Conservation (phyloP, 768 basidiomycete genomes). For the Termitomyces sp. region DNA sequence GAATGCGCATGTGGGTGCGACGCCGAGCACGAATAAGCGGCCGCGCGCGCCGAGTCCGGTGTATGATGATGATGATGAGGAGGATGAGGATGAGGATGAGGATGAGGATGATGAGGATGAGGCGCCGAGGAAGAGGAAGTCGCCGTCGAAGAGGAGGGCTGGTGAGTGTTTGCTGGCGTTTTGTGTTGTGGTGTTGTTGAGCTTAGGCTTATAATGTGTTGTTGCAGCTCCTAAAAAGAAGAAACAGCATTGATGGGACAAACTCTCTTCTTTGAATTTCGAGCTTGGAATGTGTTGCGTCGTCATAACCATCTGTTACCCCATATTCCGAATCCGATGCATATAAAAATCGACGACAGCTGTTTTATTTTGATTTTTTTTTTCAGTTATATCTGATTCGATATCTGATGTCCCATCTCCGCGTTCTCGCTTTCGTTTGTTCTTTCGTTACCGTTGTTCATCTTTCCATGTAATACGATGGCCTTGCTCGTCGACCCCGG, state of each 20-base stretch:
- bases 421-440: not conserved
- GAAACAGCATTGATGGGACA: slow-evolving; percentile 9
- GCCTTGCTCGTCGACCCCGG: not conserved
- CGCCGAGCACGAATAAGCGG: slow-evolving; percentile 16
- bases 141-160: slow-evolving; percentile 20
- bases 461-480: not conserved
- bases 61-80: slow-evolving; percentile 19
- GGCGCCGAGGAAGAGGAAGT: slow-evolving; percentile 37
- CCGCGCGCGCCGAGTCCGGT: slow-evolving; percentile 12
- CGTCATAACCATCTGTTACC: not conserved
- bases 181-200: too few species aligned
- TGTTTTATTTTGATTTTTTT: not conserved
- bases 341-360: not conserved
- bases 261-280: not conserved
- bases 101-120: slow-evolving; percentile 12
- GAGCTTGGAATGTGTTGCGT: too few species aligned
- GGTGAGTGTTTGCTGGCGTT: slow-evolving; percentile 24
- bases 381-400: not conserved
- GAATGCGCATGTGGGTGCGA: not conserved
- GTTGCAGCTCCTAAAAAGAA: slow-evolving; percentile 16
- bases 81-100: slow-evolving; percentile 7
- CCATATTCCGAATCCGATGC: not conserved
- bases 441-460: not conserved
- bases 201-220: not conserved
- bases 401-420: not conserved